Percentiles rank a stretch among this genome's conserved stretches.
These are phyloP conservation scores for Xylaria arbuscula DNA, from an alignment of 2,329 filamentous ascomycete genomes.

Conservation along the genomic window DNA sequence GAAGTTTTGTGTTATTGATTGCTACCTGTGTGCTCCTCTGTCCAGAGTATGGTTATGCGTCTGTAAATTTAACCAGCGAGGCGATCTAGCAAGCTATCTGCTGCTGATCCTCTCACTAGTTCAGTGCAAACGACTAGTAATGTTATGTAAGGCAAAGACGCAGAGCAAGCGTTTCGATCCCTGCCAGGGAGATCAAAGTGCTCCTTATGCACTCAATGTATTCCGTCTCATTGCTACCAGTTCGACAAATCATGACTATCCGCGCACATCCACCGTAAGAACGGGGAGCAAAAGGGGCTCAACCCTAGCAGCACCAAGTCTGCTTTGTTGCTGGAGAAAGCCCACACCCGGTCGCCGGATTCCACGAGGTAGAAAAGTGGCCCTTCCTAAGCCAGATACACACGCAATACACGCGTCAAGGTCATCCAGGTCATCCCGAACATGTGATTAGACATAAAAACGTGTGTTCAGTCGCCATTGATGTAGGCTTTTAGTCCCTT, in stretches of 20 bases:
- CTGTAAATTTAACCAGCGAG: slow-evolving; percentile 17
- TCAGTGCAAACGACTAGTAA: slow-evolving; percentile 15
- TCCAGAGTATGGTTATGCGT: slow-evolving; percentile 28
- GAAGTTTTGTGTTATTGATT: slow-evolving; percentile 33
- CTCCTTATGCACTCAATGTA: slow-evolving; percentile 12
- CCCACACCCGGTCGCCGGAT: slow-evolving; percentile 8
- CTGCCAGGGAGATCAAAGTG: slow-evolving; percentile 15
- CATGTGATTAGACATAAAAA: slow-evolving; percentile 28
- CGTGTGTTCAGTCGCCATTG: slow-evolving; percentile 16
- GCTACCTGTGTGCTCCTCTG: slow-evolving; percentile 27
- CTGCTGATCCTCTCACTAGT: slow-evolving; percentile 8
- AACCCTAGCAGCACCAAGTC: slow-evolving; percentile 7
- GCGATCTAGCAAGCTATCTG: slow-evolving; percentile 15
- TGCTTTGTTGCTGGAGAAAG: slow-evolving; percentile 11
- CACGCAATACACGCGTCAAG: slow-evolving; percentile 15
- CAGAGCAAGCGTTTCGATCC: slow-evolving; percentile 22
- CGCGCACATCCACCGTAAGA: slow-evolving; percentile 17
- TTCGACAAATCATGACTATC: slow-evolving; percentile 15
- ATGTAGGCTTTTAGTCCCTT: slow-evolving; percentile 23
- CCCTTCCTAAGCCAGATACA: slow-evolving; percentile 21
- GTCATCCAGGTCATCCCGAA: slow-evolving; percentile 25
- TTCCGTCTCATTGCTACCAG: slow-evolving; percentile 22
- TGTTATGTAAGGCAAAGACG: slow-evolving; percentile 28
- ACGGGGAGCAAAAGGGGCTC: slow-evolving; percentile 8
- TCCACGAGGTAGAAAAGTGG: slow-evolving; percentile 10